Base-by-base conservation (phyloP, 2,329 filamentous ascomycete genomes). In the Epichloe gansuensis region DNA sequence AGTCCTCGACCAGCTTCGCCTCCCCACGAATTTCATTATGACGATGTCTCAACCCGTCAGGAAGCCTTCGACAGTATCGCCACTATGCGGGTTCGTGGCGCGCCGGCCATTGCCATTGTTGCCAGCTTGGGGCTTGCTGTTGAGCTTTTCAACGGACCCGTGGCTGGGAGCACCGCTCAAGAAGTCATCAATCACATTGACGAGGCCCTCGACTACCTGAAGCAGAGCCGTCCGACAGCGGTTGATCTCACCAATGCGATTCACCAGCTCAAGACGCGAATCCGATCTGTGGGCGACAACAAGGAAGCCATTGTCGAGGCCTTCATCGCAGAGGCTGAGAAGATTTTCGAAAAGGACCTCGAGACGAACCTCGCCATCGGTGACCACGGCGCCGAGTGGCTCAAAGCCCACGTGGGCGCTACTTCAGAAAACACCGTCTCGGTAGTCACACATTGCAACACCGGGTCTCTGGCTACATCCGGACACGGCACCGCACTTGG, bases 391-490 rank as follows among this genome's bases (percentile, higher is more conserved):
- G 88, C 90, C 0, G 76, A 83, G 58, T 98, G 93, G 88, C 83
- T 98, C 37, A 70, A 81, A 53, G 71, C 76, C 42, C 81, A 88
- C 63, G 73, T 69, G 21, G 66, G 69, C 59, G 68, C 76, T 65
- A 65, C 75, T 42, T 48, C 70, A 57, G 66, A 76, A 58, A 62
- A 75, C 65, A 59, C 66, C 52, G 60, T 95, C 47, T 88, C 88
- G n/a, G 85, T 98, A 44, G 72, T 98, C 59, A 98, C 93, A 11
- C 94, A 98, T 70, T 98, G 93, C 76, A 98, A 98, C 69, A 98
- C 93, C 23, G 93, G 93, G 31, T 96, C 91, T 21, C 82, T 98
- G 37, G 93, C 93, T 28, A 98, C 93, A 1, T 95, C 93, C 15
- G 93, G 93, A n/a, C 95, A 97, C 65, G 93, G 93, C 50, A 98